A percentile compares a stretch with the other conserved stretches of the same genome.
Conservation (phyloP, 371 early-diverging fungal species). For the Syncephalis plumigaleata region DNA sequence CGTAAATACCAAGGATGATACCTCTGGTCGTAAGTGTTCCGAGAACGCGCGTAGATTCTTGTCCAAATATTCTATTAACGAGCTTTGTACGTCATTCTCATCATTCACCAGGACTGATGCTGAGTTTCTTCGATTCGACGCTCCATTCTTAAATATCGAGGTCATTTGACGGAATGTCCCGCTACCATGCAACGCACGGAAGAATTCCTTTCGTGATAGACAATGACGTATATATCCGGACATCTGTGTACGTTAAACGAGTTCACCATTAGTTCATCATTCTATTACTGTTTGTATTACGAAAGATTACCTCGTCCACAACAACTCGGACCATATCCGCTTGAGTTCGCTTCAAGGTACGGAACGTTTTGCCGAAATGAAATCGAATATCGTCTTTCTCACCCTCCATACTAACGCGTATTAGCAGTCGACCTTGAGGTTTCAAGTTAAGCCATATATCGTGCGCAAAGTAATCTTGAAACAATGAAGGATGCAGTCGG, state of each 20-base stretch:
- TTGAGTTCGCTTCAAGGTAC: slow-evolving; percentile 48
- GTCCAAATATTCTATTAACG: slow-evolving; percentile 76
- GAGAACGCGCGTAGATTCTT: slow-evolving; percentile 62
- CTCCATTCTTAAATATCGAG: not conserved
- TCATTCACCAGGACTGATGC: slow-evolving; percentile 35
- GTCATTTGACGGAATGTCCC: too few species aligned
- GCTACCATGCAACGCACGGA: too few species aligned
- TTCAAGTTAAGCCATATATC: slow-evolving; percentile 70
- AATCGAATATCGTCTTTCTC: slow-evolving; percentile 86
- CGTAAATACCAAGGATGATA: slow-evolving; percentile 61
- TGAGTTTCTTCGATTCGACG: not conserved
- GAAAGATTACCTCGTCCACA: slow-evolving; percentile 36
- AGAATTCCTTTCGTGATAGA: too few species aligned
- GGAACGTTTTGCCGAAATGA: slow-evolving; percentile 73
- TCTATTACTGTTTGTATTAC: not conserved
- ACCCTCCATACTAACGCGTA: slow-evolving; percentile 76
- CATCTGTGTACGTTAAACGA: too few species aligned
- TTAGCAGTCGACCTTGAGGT: slow-evolving; percentile 61
- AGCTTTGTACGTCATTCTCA: slow-evolving; percentile 52
- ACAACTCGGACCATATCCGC: slow-evolving; percentile 49
- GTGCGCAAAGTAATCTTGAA: slow-evolving; percentile 53
- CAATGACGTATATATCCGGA: not conserved
- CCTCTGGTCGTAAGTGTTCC: slow-evolving; percentile 50
- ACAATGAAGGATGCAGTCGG: slow-evolving; percentile 37
- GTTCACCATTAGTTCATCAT: not conserved